Conservation (phyloP, 140 eudicot species). For the Flaveria floridana region DNA sequence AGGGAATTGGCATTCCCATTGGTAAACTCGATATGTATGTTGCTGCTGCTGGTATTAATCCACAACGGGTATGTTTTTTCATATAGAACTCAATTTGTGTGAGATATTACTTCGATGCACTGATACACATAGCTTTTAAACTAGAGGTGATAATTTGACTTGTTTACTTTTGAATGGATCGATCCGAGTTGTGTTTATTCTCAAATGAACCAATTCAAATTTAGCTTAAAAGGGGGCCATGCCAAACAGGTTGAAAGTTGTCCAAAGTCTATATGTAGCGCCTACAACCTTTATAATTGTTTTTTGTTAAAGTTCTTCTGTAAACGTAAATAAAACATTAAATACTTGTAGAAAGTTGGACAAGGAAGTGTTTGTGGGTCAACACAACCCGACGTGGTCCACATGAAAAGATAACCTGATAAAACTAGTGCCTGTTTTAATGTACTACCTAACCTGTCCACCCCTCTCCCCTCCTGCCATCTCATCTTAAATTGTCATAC, state of each 20-base stretch:
- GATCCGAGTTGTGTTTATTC: background rate
- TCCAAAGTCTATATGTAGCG: background rate
- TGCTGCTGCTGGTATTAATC: constrained; percentile 99
- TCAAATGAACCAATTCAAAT: background rate
- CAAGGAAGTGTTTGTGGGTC: constrained; percentile 2
- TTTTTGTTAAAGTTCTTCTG: background rate
- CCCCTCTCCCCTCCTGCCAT: background rate
- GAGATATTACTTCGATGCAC: background rate
- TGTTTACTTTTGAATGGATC: constrained; percentile 1
- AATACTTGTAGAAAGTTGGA: background rate
- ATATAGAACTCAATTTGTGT: constrained; percentile 23
- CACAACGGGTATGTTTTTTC: constrained; percentile 68
- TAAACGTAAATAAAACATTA: background rate
- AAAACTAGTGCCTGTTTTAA: background rate
- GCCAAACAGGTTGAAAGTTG: constrained; percentile 8
- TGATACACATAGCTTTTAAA: background rate
- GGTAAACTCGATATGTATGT: constrained; percentile 99
- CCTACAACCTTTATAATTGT: background rate
- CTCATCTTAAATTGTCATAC: background rate
- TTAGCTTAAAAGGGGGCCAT: background rate
- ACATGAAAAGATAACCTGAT: background rate
- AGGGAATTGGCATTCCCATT: constrained; percentile 97
- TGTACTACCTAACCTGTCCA: background rate
- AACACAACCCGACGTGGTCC: constrained; percentile 1
- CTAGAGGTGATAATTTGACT: background rate